These are phyloP conservation scores for Pseudogymnoascus sp. DNA, from an alignment of 2,329 filamentous ascomycete genomes.

Conservation along the genomic window DNA sequence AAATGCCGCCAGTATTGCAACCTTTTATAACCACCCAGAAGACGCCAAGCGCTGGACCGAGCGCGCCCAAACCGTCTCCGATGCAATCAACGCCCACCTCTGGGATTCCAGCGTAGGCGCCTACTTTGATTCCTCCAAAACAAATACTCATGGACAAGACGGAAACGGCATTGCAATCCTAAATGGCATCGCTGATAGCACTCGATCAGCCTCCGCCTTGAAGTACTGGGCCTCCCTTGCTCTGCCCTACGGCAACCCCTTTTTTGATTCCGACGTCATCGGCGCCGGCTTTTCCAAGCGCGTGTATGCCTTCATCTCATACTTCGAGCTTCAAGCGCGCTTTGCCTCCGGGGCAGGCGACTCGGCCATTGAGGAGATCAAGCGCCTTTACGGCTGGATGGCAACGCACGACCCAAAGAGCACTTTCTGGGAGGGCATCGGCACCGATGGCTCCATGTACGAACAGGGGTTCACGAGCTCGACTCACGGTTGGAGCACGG, in stretches of 20 bases:
- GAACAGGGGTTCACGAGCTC: constrained; percentile 41
- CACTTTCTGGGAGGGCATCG: constrained; percentile 48
- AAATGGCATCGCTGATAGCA: constrained; percentile 28
- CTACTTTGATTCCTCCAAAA: constrained; percentile 37
- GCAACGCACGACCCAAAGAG: constrained; percentile 37
- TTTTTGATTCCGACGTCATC: constrained; percentile 41
- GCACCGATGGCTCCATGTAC: constrained; percentile 36
- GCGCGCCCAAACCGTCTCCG: constrained; percentile 31
- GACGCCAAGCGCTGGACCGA: constrained; percentile 36
- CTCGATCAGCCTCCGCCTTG: constrained; percentile 31
- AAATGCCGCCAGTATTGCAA: constrained; percentile 38
- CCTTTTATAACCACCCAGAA: constrained; percentile 21
- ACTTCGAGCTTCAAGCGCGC: constrained; percentile 45
- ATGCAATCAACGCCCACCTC: constrained; percentile 30
- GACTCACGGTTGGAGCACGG: constrained; percentile 46
- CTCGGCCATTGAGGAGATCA: constrained; percentile 39
- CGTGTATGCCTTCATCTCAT: constrained; percentile 47
- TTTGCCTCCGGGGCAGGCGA: constrained; percentile 32
- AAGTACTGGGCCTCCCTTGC: constrained; percentile 34
- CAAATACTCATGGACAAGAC: constrained; percentile 39
- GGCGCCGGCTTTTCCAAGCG: constrained; percentile 34
- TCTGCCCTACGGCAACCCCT: constrained; percentile 42
- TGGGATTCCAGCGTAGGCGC: constrained; percentile 38
- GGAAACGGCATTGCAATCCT: constrained; percentile 44
- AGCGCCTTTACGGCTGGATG: constrained; percentile 46